These are phyloP conservation scores for Neospermospora avenae DNA, from an alignment of 2,329 filamentous ascomycete species.

Conservation along the genomic window DNA sequence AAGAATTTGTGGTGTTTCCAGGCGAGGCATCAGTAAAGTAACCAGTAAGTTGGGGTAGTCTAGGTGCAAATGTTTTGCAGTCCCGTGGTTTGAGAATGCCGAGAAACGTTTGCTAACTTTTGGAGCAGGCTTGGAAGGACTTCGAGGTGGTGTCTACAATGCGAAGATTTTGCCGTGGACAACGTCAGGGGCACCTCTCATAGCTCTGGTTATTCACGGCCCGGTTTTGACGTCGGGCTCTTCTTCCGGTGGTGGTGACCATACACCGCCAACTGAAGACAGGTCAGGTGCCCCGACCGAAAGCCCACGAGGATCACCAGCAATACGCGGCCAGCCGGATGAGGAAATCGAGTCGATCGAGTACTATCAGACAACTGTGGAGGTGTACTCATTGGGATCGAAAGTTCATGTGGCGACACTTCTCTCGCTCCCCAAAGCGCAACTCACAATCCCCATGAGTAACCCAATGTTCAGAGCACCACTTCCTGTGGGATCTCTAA, in stretches of 20 bases:
- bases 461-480: conserved; percentile 67
- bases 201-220: conserved; percentile 79
- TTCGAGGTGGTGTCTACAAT: conserved; percentile 75
- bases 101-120: neutral
- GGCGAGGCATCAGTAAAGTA: conserved; percentile 66
- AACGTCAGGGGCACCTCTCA: conserved; percentile 60
- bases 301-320: conserved; percentile 35
- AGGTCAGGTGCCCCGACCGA: conserved; percentile 18
- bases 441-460: conserved; percentile 54
- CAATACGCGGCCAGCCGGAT: conserved; percentile 38
- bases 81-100: too few species aligned
- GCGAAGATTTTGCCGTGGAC: conserved; percentile 80
- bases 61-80: neutral
- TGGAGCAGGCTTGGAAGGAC: conserved; percentile 54
- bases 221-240: conserved; percentile 49
- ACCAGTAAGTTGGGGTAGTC: conserved; percentile 42
- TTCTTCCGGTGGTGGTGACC: conserved; percentile 23
- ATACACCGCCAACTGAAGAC: conserved; percentile 23
- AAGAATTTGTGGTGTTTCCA: conserved; percentile 70
- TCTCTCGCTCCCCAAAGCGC: conserved; percentile 63
- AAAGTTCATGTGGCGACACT: conserved; percentile 69
- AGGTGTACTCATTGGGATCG: conserved; percentile 82
- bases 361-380: conserved; percentile 81
- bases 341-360: conserved; percentile 42
- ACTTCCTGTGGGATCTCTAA: conserved; percentile 67